A percentile compares a stretch with the other conserved stretches of the same genome.
Conservation (phyloP, 1,284 basidiomycete genomes). For the Sutorius eximius region DNA sequence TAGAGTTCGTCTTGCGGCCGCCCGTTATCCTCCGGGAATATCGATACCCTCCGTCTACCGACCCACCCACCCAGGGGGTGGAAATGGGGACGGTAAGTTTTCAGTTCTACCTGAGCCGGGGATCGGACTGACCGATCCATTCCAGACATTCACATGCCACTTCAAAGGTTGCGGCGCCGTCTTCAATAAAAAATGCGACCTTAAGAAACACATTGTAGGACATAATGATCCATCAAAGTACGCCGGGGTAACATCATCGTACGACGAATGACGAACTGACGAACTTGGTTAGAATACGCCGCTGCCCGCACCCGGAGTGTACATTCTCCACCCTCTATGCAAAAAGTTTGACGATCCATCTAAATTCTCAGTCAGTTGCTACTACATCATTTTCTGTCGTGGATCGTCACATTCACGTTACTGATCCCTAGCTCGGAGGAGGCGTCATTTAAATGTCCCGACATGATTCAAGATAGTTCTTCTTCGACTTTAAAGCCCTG, state of each 20-base stretch:
- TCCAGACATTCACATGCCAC: background rate
- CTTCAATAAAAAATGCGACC: background rate
- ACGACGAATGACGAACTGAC: background rate
- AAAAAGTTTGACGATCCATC: background rate
- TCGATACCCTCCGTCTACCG: no score
- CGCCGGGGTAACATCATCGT: background rate
- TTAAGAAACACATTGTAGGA: background rate
- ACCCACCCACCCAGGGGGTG: no score
- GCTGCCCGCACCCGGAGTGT: background rate
- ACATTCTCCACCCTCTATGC: background rate
- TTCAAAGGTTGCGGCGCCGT: background rate
- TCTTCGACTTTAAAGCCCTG: background rate
- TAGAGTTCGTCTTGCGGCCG: background rate
- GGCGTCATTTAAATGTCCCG: background rate
- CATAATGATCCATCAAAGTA: background rate
- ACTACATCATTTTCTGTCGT: background rate
- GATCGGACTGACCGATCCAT: background rate
- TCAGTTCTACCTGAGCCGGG: background rate
- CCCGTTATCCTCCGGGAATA: background rate
- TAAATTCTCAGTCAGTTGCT: background rate
- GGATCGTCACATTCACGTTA: background rate
- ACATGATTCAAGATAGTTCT: background rate
- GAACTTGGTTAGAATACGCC: background rate
- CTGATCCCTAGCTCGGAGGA: background rate
- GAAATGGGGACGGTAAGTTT: slow-evolving; percentile 1